Evolutionary conservation across 2,329 filamentous ascomycete genomes (phyloP), one percentile per base, ranked within the genome.

Genomic region (Byssothecium circinans): DNA sequence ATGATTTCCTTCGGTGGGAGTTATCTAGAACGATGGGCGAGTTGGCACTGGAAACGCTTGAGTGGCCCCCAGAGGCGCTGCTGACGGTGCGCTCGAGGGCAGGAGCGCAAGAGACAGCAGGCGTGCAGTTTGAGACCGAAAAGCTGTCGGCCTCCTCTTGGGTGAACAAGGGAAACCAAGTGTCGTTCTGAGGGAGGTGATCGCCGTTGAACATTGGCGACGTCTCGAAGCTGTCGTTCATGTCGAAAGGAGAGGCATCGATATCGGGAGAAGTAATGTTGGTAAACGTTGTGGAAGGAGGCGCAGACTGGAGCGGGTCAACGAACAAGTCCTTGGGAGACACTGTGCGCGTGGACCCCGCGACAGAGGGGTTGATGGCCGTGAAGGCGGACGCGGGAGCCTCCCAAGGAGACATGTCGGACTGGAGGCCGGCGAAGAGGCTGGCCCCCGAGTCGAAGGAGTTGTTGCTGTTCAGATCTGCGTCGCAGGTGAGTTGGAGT

Each of bases 321-420:
- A 84, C 82, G 60, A 91, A 78, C 56, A 95, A 78, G 64, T 96
- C 90, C 71, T 88, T 86, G 17, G 91, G 91, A 52, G 91, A 96
- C 53, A 96, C 82, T 34, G 91, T 96, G 50, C 69, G 70, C 42
- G 62, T 61, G 25, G 70, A 70, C 44, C 63, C 64, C 45, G 67
- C 61, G 51, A 64, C 58, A 38, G 73, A 66, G 53, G 70, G 63
- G 61, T 78, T 78, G 68, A 78, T 70, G 33, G 74, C 61, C 48
- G 73, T 74, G 65, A 78, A 77, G 50, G 64, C 62, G 46, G 62
- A 58, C 25, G 61, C 49, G 41, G 57, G 50, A 22, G 47, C 41
- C 47, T 69, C 66, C 63, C 64, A 61, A 42, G 59, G 53, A 29
- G 58, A 63, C 47, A 52, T 56, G 45, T 62, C 64, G 40, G 57